phyloP scores from a whole-genome alignment of 331 rosid genomes.

The Malus hybrid region DNA sequence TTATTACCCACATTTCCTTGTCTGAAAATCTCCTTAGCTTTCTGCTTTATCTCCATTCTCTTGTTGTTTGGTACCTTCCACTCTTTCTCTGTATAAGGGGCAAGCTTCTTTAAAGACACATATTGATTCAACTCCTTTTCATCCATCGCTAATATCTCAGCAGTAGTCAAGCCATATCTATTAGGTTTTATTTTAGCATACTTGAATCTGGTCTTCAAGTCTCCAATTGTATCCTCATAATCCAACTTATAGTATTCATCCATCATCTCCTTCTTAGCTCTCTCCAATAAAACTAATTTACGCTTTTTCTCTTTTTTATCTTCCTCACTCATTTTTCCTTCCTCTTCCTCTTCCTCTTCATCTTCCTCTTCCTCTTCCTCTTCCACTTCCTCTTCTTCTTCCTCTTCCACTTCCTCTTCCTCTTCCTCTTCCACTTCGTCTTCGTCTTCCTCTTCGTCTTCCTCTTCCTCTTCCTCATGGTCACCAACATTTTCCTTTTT shows the following conservation, averaged over 20 bases:
- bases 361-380: constrained; percentile 8
- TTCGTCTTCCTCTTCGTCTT: constrained; percentile 21
- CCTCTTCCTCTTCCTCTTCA: background rate
- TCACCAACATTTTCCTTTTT: constrained; percentile 39
- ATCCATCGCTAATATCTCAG: constrained; percentile 57
- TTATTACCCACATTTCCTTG: constrained; percentile 17
- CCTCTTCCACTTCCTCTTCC: constrained; percentile 10
- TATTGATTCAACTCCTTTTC: constrained; percentile 76
- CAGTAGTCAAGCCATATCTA: constrained; percentile 52
- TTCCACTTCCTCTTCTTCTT: constrained; percentile 15
- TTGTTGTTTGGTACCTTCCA: constrained; percentile 66
- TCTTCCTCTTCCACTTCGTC: constrained; percentile 14
- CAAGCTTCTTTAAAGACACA: constrained; percentile 70
- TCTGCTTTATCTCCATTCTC: constrained; percentile 52
- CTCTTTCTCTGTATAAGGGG: constrained; percentile 66
- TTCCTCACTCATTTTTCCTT: constrained; percentile 22
- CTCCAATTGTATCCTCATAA: constrained; percentile 83
- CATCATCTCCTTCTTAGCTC: constrained; percentile 76
- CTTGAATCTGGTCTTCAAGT: constrained; percentile 85
- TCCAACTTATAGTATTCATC: constrained; percentile 86
- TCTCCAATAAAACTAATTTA: constrained; percentile 64
- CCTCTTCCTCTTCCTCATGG: constrained; percentile 15
- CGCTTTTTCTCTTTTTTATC: constrained; percentile 63
- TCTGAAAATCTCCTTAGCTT: constrained; percentile 40
- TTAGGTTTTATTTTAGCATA: constrained; percentile 66